Percentiles rank a stretch among this genome's conserved stretches.
These are phyloP conservation scores for Fusarium sp. DNA, from an alignment of 2,329 filamentous ascomycete species.

Conservation along the genomic window DNA sequence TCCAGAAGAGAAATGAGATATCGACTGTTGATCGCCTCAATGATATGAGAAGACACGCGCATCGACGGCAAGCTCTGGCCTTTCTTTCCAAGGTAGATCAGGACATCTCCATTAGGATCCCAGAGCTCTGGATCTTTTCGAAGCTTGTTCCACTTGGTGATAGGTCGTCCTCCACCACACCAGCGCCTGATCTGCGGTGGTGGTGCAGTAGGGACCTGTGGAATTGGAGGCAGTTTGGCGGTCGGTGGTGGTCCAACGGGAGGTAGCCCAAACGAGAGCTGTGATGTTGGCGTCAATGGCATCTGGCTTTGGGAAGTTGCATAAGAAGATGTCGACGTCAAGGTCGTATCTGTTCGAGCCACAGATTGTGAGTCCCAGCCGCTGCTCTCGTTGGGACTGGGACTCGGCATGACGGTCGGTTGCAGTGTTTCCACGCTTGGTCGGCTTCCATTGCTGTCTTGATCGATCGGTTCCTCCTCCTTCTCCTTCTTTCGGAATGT, in stretches of 20 bases:
- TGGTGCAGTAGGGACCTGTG: conserved; percentile 33
- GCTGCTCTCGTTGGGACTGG: conserved; percentile 15
- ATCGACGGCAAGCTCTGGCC: conserved; percentile 62
- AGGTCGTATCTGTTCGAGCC: conserved; percentile 19
- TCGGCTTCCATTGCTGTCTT: conserved; percentile 32
- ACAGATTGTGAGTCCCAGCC: conserved; percentile 18
- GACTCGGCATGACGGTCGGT: conserved; percentile 16
- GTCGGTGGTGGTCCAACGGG: conserved; percentile 54
- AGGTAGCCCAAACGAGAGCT: conserved; percentile 30
- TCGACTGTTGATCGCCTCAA: conserved; percentile 67
- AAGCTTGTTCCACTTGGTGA: conserved; percentile 66
- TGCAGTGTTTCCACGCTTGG: conserved; percentile 38
- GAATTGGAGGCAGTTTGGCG: conserved; percentile 56
- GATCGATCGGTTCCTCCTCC: conserved; percentile 42
- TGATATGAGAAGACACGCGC: conserved; percentile 66
- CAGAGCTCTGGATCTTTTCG: conserved; percentile 69
- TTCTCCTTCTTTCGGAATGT: conserved; percentile 61
- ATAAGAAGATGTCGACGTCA: conserved; percentile 22
- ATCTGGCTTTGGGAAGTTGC: conserved; percentile 25
- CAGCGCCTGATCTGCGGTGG: conserved; percentile 61
- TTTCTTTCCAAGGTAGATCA: conserved; percentile 64
- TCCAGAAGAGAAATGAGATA: conserved; percentile 64
- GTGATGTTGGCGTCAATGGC: conserved; percentile 35
- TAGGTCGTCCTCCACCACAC: conserved; percentile 60
- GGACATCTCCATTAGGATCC: conserved; percentile 69